Percentiles rank a stretch among this genome's conserved stretches.
Evolutionary conservation across 2,329 filamentous ascomycete genomes (phyloP).

Genomic region (Ramichloridium luteum): DNA sequence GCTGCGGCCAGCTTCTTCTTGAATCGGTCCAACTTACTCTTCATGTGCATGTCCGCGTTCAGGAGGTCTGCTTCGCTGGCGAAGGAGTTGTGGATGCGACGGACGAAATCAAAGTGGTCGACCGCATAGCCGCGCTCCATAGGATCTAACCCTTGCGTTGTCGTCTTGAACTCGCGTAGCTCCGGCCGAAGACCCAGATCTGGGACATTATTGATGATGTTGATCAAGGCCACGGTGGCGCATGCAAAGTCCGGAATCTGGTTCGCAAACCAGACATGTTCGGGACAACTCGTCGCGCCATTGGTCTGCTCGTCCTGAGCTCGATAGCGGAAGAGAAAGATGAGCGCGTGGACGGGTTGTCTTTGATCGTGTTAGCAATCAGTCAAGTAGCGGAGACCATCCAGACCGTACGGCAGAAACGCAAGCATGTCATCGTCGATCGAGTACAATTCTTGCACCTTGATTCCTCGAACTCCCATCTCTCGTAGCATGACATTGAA

Average conservation of each 20-base stretch:
- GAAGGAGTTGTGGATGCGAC: conserved; percentile 77
- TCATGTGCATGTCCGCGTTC: conserved; percentile 53
- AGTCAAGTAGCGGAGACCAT: background rate
- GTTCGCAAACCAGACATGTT: conserved; percentile 83
- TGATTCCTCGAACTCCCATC: conserved; percentile 61
- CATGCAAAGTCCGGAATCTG: conserved; percentile 80
- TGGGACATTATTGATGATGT: conserved; percentile 78
- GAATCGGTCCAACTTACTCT: conserved; percentile 37
- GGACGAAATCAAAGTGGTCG: conserved; percentile 62
- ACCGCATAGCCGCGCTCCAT: conserved; percentile 65
- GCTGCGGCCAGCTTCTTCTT: conserved; percentile 22
- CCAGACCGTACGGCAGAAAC: conserved; percentile 39
- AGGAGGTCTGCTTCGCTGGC: conserved; percentile 68
- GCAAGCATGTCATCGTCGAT: conserved; percentile 55
- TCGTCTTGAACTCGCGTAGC: conserved; percentile 59
- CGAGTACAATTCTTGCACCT: conserved; percentile 63
- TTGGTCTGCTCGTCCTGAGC: conserved; percentile 35
- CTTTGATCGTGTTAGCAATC: conserved; percentile 40
- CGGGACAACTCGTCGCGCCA: conserved; percentile 41
- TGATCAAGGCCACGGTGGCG: conserved; percentile 82
- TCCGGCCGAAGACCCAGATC: conserved; percentile 56
- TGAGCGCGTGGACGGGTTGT: conserved; percentile 68
- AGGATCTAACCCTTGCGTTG: conserved; percentile 56
- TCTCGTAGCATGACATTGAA: conserved; percentile 77
- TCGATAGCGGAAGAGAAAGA: conserved; percentile 70